phyloP scores from a whole-genome alignment of 2,329 filamentous ascomycete genomes.

The Blastomyces emzantsi region DNA sequence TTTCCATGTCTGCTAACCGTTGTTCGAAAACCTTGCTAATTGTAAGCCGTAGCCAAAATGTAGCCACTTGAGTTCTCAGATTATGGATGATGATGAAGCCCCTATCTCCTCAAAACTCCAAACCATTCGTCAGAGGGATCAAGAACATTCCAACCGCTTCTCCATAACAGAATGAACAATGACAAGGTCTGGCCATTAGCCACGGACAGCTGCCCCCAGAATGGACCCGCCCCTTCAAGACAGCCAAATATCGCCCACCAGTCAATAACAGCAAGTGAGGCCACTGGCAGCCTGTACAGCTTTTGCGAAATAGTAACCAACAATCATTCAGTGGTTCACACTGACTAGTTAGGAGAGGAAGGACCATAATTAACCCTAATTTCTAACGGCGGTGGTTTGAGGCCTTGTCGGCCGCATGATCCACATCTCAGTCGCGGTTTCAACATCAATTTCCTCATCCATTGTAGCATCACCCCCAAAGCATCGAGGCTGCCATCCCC shows the following conservation, averaged over 20 bases:
- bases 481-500: slow-evolving; percentile 12
- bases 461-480: slow-evolving; percentile 9
- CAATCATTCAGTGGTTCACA: background rate
- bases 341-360: background rate
- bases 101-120: background rate
- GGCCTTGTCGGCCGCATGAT: background rate
- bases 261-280: background rate
- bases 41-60: background rate
- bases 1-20: background rate
- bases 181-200: background rate
- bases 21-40: background rate
- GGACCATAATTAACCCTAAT: background rate
- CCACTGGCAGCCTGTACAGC: background rate
- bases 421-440: slow-evolving; percentile 1
- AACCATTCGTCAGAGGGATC: background rate
- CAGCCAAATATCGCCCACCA: background rate
- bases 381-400: background rate
- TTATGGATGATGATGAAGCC: background rate
- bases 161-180: background rate
- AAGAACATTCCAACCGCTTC: background rate
- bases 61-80: background rate
- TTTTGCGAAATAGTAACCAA: background rate
- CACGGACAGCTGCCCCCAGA: too few species aligned
- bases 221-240: background rate
- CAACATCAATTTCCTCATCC: background rate